phyloP scores from a whole-genome alignment of 2,329 filamentous ascomycete species.

The Spiromastix sp. region DNA sequence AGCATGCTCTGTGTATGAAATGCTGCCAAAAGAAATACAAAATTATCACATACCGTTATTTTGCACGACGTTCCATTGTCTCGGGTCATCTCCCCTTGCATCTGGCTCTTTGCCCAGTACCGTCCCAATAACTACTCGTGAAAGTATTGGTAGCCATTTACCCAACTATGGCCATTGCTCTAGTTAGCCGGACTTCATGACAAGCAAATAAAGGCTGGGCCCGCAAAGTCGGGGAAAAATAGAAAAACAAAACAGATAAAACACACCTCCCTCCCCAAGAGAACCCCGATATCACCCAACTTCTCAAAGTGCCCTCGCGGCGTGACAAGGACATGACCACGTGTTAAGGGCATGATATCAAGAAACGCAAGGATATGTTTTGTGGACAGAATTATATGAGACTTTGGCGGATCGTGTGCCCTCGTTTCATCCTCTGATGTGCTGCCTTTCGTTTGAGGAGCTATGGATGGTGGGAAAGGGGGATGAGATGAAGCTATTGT shows the following conservation, averaged over 20 bases:
- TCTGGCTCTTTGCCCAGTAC: conserved; percentile 42
- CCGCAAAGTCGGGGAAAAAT: background rate
- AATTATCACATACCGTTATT: conserved; percentile 59
- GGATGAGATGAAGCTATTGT: conserved; percentile 44
- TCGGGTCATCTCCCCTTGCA: conserved; percentile 53
- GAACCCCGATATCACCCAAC: conserved; percentile 56
- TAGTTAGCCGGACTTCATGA: too few relatives aligned
- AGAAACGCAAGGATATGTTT: conserved; percentile 74
- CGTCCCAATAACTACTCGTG: conserved; percentile 63
- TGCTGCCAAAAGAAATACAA: conserved; percentile 5
- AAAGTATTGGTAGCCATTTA: conserved; percentile 38
- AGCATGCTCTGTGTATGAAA: conserved; percentile 1
- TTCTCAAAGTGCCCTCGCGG: conserved; percentile 69
- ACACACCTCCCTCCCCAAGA: conserved; percentile 58
- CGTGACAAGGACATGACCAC: conserved; percentile 73
- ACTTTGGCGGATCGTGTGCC: conserved; percentile 6
- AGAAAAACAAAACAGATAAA: conserved; percentile 22
- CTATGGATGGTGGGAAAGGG: conserved; percentile 19
- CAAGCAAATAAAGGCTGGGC: background rate
- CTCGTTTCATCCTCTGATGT: conserved; percentile 7
- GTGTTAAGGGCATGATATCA: conserved; percentile 80
- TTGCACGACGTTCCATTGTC: conserved; percentile 93
- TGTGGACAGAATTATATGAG: conserved; percentile 63
- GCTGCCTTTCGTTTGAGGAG: conserved; percentile 15
- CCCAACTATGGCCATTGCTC: conserved; percentile 26